These are phyloP conservation scores for Candida maesae DNA, from an alignment of 805 yeast species.

Conservation along the genomic window DNA sequence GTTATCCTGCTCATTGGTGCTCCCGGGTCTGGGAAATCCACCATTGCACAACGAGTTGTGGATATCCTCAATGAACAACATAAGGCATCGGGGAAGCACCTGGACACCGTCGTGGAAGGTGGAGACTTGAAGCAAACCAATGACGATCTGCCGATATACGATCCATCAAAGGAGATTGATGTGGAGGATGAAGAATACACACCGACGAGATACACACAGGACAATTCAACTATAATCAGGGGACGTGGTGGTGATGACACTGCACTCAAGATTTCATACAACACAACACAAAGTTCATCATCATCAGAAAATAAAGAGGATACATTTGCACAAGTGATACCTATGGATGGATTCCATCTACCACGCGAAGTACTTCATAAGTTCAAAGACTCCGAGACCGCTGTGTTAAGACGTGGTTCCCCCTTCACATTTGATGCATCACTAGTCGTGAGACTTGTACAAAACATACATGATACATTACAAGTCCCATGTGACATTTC, in stretches of 20 bases:
- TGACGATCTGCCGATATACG: constrained; percentile 12
- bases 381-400: constrained; percentile 52
- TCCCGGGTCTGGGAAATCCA: constrained; percentile 86
- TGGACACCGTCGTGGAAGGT: constrained; percentile 2
- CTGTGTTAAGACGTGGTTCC: constrained; percentile 71
- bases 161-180: constrained; percentile 7
- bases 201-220: constrained; percentile 12
- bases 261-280: constrained; percentile 16
- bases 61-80: constrained; percentile 34
- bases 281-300: not conserved
- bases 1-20: constrained; percentile 64
- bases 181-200: constrained; percentile 20
- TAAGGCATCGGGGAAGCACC: constrained; percentile 13
- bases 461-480: constrained; percentile 16
- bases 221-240: constrained; percentile 16
- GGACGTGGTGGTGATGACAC: constrained; percentile 27
- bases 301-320: no score
- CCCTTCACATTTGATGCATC: constrained; percentile 75
- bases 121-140: constrained; percentile 5
- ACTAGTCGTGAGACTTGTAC: constrained; percentile 11
- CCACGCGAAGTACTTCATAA: constrained; percentile 43
- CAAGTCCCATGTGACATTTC: constrained; percentile 7
- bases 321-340: constrained; percentile 43
- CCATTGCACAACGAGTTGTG: constrained; percentile 50
- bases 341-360: constrained; percentile 80